Evolutionary conservation across 768 basidiomycete genomes (phyloP), one percentile per base, ranked within the genome.

Genomic region (Exidia glandulosa): DNA sequence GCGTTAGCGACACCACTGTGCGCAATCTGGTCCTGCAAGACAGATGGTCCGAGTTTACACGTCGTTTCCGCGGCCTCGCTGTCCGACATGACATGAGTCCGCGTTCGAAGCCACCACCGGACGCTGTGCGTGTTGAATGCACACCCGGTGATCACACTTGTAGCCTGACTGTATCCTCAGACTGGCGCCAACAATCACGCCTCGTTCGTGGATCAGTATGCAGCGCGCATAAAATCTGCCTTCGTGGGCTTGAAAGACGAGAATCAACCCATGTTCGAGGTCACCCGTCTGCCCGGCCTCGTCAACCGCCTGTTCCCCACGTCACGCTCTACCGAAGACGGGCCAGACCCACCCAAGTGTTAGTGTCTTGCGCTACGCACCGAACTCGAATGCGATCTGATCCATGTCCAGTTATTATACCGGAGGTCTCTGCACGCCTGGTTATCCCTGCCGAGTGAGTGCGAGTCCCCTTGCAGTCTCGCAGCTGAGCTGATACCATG

Each of bases 371-470:
- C n/a, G n/a, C 70, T 65, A 33, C 34, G n/a, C 34, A 14, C 41
- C 5, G 50, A 13, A 31, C 48, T 45, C 29, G 48, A 56, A 30
- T 31, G 50, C 32, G 23, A 14, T 48, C 30, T 41, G 36, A 34
- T 60, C 60, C 60, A 57, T 64, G 47, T 62, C 59, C 67, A 92
- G 90, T 87, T 69, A 75, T 92, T 41, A 89, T 92, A 65, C 90
- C 90, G n/a, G 90, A 92, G 69, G 73, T 91, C 16, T 88, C 85
- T 66, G 79, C 78, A 47, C 87, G 82, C 66, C 84, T 81, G 66
- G 85, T 84, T 10, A 74, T 90, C 61, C 83, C 88, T 34, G 86
- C 86, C 29, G 88, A 84, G 90, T 87, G 63, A 64, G 69, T 67
- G 23, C 25, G 32, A 31, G 55, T 32, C 59, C 34, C 7, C 16